Conservation (phyloP, 106 monocot species). For the Agapanthus africanus region DNA sequence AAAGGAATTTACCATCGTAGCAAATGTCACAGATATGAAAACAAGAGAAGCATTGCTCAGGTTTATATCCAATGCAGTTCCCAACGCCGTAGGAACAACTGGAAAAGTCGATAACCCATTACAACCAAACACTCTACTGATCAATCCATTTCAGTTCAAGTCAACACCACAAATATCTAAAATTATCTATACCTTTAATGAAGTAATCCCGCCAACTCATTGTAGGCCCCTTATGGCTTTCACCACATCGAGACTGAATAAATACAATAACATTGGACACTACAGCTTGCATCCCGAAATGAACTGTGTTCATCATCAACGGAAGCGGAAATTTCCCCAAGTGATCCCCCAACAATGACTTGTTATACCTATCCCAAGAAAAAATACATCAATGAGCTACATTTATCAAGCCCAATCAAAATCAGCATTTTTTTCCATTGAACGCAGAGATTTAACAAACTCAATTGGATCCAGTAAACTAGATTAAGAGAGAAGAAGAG, state of each 20-base stretch:
- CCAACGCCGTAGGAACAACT: conserved; percentile 85
- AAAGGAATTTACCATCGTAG: conserved; percentile 74
- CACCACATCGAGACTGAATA: conserved; percentile 28
- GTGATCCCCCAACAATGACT: conserved; percentile 73
- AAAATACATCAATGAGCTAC: no score
- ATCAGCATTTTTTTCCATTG: no score
- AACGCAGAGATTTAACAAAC: no score
- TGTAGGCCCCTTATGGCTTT: neutral
- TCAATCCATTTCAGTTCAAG: neutral
- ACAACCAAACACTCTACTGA: neutral
- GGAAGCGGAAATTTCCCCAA: conserved; percentile 85
- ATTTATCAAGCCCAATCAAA: no score
- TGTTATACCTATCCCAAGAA: conserved; percentile 56
- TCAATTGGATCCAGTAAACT: no score
- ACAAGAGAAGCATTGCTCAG: conserved; percentile 90
- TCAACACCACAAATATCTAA: neutral
- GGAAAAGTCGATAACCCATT: conserved; percentile 10
- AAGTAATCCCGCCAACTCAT: conserved; percentile 96
- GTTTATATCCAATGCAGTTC: conserved; percentile 82
- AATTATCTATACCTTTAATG: conserved; percentile 42
- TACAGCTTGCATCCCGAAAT: conserved; percentile 83
- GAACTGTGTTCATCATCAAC: conserved; percentile 90
- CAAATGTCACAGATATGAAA: conserved; percentile 92
- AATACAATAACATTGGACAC: conserved; percentile 51
- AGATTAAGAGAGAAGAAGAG: no score